Evolutionary conservation across 768 basidiomycete species (phyloP), one percentile per base, ranked within the genome.

Genomic region (Suillus occidentalis): DNA sequence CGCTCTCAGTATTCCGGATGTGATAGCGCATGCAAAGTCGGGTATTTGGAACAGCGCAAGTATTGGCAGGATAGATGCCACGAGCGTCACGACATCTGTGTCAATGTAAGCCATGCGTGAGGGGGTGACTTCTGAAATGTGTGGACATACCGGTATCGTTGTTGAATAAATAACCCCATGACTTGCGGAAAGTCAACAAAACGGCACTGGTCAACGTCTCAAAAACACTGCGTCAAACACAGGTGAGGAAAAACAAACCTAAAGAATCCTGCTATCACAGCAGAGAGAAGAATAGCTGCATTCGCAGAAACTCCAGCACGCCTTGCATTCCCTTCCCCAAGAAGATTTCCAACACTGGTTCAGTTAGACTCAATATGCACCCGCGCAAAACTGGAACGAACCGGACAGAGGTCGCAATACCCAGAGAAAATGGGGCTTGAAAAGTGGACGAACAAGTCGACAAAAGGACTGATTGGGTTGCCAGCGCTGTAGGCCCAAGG

Each of bases 331-430:
- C 82, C 80, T 67, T 96, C 92, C 8, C 96, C 95, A 1, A 97
- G 83, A 7, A 97, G 80, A 72, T 97, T 97, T 2, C 95, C 95
- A 40, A 95, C 88, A 8, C 92, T 92, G 37, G 65, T 60, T 25
- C 14, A 28, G 14, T 45, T 67, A 28, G 66, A 49, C 37, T 3
- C 14, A 10, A 6, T 39, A 3, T 43, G 20, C 8, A 55, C 10
- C 53, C 50, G 59, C 45, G 9, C 58, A 67, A 62, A 18, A 1
- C 28, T 49, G 45, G 37, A 13, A 39, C 80, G 43, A 69, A 92
- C 89, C 94, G 86, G 50, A 98, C 94, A 13, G 95, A 91, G 10
- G 90, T 82, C 1, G 95, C 95, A 7, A 95, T 85, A 65, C 89
- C 84, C 49, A 98, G 74, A 1, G 94, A 87, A 66, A 88, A 94